A percentile compares a stretch with the other conserved stretches of the same genome.
These are phyloP conservation scores for Arxiozyma telluris DNA, from an alignment of 1,139 yeast species.

Conservation along the genomic window DNA sequence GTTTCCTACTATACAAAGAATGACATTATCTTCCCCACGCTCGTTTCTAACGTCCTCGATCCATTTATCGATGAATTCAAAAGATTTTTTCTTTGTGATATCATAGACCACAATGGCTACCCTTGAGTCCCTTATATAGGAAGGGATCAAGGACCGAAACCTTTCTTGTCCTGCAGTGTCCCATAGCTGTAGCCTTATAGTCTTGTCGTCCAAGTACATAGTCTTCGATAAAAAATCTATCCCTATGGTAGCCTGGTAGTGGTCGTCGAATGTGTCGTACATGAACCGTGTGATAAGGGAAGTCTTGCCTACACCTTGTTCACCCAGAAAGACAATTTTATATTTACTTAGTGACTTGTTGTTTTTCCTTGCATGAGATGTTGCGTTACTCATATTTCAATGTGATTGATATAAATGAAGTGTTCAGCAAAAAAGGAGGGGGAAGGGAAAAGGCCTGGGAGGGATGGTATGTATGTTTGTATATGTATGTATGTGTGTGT, in stretches of 20 bases:
- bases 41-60: constrained; percentile 73
- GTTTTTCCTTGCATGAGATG: neutral
- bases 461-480: too few species aligned
- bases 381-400: neutral
- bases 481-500: too few species aligned
- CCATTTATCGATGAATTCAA: constrained; percentile 72
- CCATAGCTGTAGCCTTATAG: constrained; percentile 74
- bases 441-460: too few species aligned
- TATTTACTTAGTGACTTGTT: constrained; percentile 48
- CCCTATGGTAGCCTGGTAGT: constrained; percentile 89
- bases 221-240: constrained; percentile 89
- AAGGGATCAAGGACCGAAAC: constrained; percentile 86
- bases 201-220: constrained; percentile 69
- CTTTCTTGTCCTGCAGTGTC: constrained; percentile 99
- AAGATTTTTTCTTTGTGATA: constrained; percentile 77
- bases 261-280: constrained; percentile 98
- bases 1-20: constrained; percentile 70
- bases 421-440: too few species aligned
- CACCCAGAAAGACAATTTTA: constrained; percentile 94
- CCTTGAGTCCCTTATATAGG: constrained; percentile 91
- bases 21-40: constrained; percentile 59
- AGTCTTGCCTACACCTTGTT: constrained; percentile 94
- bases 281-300: constrained; percentile 90
- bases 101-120: constrained; percentile 96
- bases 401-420: too few species aligned